Evolutionary conservation across 352 stramenopile genomes (phyloP), one percentile per base, ranked within the genome.

Genomic region (Plasmopara viticola): DNA sequence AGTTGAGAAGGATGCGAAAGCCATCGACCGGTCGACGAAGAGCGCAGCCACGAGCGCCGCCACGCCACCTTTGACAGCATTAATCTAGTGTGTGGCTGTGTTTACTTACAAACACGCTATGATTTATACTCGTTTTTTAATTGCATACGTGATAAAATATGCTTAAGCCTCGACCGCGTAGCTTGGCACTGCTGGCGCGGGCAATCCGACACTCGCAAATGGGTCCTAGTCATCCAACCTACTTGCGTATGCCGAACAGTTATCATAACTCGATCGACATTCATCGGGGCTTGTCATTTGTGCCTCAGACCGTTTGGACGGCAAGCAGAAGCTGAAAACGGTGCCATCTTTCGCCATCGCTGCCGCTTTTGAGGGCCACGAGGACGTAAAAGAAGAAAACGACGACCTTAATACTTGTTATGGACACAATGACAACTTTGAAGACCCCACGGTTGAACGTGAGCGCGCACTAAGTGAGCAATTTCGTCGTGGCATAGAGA

Each of bases 401-500:
- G 51, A 66, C 0, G 51, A 48, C 0, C 35, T 51, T 2, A 48
- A 52, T 2, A 34, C 73, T 8, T 12, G 71, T 4, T 64, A 64
- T 14, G 60, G 57, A 2, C 53, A 69, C 17, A 43, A 67, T 0
- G 46, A 45, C 5, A 37, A 70, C 4, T 20, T 42, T 0, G 50
- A 62, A 9, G 48, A 52, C 20, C 14, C 30, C 14, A 55, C 62
- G 25, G 49, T 67, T 14, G 56, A 72, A 25, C 44, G 66, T 18
- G 46, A 39, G 30, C 63, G 48, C 15, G 62, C 52, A 7, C 54
- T 79, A 2, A 74, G 65, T 17, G 48, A 70, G 51, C 69, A 74
- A 34, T 77, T 87, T 18, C 60, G 70, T 9, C 48, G 56, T n/a
- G 77, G 62, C 4, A 72, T 87, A 72, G 74, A 81, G 46, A 74